phyloP scores from a whole-genome alignment of 495 filamentous ascomycete species.

The Penicillium steckii region DNA sequence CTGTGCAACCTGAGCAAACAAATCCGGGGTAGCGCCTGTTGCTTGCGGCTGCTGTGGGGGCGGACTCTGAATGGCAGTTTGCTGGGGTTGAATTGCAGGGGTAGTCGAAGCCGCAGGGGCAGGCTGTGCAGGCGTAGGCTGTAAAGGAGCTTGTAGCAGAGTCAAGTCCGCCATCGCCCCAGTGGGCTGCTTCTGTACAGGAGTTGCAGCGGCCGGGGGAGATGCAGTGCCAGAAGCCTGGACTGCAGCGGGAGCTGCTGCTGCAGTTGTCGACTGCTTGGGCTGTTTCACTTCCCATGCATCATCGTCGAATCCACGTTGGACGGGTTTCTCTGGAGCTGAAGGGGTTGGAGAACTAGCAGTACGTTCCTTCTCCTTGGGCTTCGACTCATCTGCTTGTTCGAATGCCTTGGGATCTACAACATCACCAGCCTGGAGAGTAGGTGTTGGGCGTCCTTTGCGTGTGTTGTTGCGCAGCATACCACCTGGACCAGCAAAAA shows the following conservation, averaged over 20 bases:
- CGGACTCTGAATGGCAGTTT: slow-evolving; percentile 46
- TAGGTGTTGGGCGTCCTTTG: slow-evolving; percentile 83
- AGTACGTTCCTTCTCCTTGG: slow-evolving; percentile 38
- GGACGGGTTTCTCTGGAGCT: slow-evolving; percentile 44
- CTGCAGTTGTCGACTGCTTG: slow-evolving; percentile 55
- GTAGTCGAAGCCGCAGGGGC: slow-evolving; percentile 33
- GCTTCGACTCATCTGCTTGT: slow-evolving; percentile 50
- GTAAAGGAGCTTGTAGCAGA: slow-evolving; percentile 68
- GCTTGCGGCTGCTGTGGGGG: slow-evolving; percentile 55
- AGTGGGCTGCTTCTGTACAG: slow-evolving; percentile 54
- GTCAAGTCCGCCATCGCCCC: slow-evolving; percentile 80
- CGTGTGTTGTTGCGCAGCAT: slow-evolving; percentile 90
- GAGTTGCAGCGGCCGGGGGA: slow-evolving; percentile 37
- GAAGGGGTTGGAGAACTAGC: slow-evolving; percentile 44
- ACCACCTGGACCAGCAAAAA: slow-evolving; percentile 91
- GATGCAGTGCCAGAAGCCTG: slow-evolving; percentile 35
- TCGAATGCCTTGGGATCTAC: slow-evolving; percentile 87
- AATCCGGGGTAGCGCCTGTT: slow-evolving; percentile 47
- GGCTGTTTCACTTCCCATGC: slow-evolving; percentile 97
- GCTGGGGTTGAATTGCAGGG: slow-evolving; percentile 40
- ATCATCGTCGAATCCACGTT: slow-evolving; percentile 87
- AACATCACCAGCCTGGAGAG: slow-evolving; percentile 77
- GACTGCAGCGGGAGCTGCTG: slow-evolving; percentile 26
- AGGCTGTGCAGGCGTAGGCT: slow-evolving; percentile 65
- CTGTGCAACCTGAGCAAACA: slow-evolving; percentile 53